Evolutionary conservation across 169 alveolate genomes (phyloP), one percentile per base, ranked within the genome.

Genomic region (Neospora caninum): DNA sequence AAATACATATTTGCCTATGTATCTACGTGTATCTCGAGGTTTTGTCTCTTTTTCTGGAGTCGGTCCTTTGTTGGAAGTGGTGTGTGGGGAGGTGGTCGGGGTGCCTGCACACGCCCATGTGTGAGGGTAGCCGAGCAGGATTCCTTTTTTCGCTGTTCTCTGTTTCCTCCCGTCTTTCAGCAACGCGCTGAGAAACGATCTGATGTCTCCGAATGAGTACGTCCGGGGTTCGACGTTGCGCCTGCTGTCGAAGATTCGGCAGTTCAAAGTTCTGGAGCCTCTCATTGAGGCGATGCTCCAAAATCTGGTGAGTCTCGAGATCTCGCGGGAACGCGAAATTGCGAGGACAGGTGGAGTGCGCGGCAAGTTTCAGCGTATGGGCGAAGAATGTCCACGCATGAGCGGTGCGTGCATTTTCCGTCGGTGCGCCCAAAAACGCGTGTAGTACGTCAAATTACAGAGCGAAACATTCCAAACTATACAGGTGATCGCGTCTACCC

Each of bases 141-240:
- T 6, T 42, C 54, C 87, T 69, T 49, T 13, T 41, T 13, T 73
- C n/a, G n/a, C n/a, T n/a, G n/a, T n/a, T n/a, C n/a, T n/a, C n/a
- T n/a, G n/a, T n/a, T n/a, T n/a, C n/a, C 64, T 53, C 64, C 64
- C 36, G 88, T 41, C 31, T 16, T 91, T 54, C 95, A 92, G 95
- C 96, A 98, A 98, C 96, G 98, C 99, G 39, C 93, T 98, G 91
- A 93, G 99, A 89, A 98, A 98, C 87, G 99, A 98, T 93, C 94
- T 98, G 58, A 97, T 98, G 80, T 98, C 98, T 91, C 98, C 99
- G 6, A 98, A 98, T 93, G 99, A 98, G 91, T 98, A 96, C 93
- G 97, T 98, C 45, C 93, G 99, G 92, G 99, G 99, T 22, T 95
- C 98, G 80, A 98, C 99, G 29, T 95, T 98, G 34, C 97, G 99